These are phyloP conservation scores for Acer campestre DNA, from an alignment of 345 rosid species.

Conservation along the genomic window DNA sequence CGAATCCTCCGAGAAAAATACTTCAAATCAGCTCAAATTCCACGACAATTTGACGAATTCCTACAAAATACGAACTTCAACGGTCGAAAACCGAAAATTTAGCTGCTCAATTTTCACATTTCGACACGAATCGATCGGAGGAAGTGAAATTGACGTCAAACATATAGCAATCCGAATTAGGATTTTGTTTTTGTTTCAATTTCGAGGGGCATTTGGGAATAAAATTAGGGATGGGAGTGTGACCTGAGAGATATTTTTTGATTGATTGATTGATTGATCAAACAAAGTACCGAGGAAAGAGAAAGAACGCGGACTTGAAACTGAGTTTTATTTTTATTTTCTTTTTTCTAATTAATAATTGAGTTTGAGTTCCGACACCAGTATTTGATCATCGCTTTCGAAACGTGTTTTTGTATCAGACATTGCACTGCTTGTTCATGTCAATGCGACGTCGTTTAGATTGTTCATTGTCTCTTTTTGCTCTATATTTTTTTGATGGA, in stretches of 20 bases:
- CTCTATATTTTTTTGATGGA: no score
- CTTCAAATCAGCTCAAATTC: slow-evolving; percentile 3
- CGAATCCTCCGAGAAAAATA: neutral
- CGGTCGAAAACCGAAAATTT: neutral
- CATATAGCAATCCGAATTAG: neutral
- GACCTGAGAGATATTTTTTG: neutral
- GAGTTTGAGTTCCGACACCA: slow-evolving; percentile 37
- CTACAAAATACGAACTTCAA: neutral
- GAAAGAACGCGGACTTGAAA: slow-evolving; percentile 49
- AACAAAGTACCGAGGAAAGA: slow-evolving; percentile 12
- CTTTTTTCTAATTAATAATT: slow-evolving; percentile 28
- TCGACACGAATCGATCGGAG: neutral
- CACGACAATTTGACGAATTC: neutral
- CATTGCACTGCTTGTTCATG: neutral
- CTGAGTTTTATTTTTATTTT: slow-evolving; percentile 12
- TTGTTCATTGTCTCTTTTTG: no score
- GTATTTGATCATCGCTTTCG: neutral
- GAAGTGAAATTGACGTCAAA: neutral
- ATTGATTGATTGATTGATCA: slow-evolving; percentile 13
- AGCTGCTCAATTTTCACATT: neutral
- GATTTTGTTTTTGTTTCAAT: no score
- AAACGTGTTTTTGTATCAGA: slow-evolving; percentile 1
- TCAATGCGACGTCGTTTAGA: no score
- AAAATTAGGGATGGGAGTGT: slow-evolving; percentile 19
- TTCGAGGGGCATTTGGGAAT: neutral